Conservation (phyloP, 805 yeast species). For the Kodamaea sagamina region DNA sequence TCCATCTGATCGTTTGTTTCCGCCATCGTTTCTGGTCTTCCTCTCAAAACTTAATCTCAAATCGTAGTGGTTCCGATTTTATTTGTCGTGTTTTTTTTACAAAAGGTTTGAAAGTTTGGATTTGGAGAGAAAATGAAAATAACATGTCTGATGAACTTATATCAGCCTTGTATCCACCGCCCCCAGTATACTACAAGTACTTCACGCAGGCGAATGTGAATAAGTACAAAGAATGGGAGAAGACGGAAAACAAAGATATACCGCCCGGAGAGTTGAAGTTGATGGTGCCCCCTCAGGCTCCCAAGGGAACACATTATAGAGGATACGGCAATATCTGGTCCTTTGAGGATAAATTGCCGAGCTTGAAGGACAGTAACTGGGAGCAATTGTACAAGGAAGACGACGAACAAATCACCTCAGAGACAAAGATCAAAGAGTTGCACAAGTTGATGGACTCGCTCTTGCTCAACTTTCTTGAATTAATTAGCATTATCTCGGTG, state of each 20-base stretch:
- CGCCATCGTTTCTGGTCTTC: slow-evolving; percentile 10
- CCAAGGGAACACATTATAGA: slow-evolving; percentile 66
- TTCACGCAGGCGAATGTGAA: slow-evolving; percentile 71
- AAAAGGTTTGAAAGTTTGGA: background rate
- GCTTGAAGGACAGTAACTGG: slow-evolving; percentile 75
- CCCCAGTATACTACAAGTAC: slow-evolving; percentile 78
- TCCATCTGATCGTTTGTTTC: slow-evolving; percentile 32
- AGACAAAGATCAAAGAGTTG: slow-evolving; percentile 66
- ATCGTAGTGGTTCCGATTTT: background rate
- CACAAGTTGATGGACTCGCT: slow-evolving; percentile 79
- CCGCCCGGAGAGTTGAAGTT: slow-evolving; percentile 52
- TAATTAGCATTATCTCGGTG: slow-evolving; percentile 73
- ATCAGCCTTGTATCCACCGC: slow-evolving; percentile 88
- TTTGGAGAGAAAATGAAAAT: background rate
- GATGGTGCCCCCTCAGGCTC: slow-evolving; percentile 64
- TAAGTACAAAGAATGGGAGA: slow-evolving; percentile 36
- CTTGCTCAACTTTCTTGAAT: slow-evolving; percentile 75
- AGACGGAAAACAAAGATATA: slow-evolving; percentile 19
- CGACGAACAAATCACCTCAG: slow-evolving; percentile 37
- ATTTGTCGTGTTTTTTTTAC: slow-evolving; percentile 6
- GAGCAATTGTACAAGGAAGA: slow-evolving; percentile 61
- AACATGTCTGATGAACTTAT: slow-evolving; percentile 34
- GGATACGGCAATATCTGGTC: slow-evolving; percentile 94
- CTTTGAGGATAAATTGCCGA: slow-evolving; percentile 72
- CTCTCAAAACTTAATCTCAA: background rate